These are phyloP conservation scores for Karstenula rhodostoma DNA, from an alignment of 2,329 filamentous ascomycete species.

Conservation along the genomic window DNA sequence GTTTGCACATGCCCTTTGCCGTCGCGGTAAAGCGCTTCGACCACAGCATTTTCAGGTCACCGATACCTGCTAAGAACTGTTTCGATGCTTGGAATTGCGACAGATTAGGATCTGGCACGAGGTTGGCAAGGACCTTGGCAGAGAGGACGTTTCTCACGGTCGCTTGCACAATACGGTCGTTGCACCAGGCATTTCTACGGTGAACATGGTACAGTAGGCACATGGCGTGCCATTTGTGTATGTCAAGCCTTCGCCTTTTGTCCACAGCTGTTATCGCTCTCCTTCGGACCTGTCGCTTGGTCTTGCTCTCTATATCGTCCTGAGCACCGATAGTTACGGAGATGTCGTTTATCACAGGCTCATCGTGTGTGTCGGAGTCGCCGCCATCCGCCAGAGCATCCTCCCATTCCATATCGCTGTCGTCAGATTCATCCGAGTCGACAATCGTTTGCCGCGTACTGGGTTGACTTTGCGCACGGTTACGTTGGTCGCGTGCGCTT, in stretches of 20 bases:
- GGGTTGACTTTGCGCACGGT: slow-evolving; percentile 24
- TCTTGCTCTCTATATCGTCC: slow-evolving; percentile 39
- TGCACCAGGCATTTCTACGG: slow-evolving; percentile 88
- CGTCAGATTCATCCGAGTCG: slow-evolving; percentile 62
- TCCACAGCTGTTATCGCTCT: slow-evolving; percentile 65
- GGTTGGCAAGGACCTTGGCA: slow-evolving; percentile 69
- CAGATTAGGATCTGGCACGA: slow-evolving; percentile 73
- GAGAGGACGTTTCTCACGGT: slow-evolving; percentile 63
- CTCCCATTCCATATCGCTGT: slow-evolving; percentile 70
- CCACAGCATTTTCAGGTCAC: slow-evolving; percentile 73
- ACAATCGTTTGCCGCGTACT: slow-evolving; percentile 51
- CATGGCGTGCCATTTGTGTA: slow-evolving; percentile 88
- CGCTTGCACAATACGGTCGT: slow-evolving; percentile 73
- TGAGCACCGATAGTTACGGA: slow-evolving; percentile 51
- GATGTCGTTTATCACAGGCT: slow-evolving; percentile 49
- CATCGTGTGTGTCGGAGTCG: slow-evolving; percentile 34
- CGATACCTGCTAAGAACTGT: slow-evolving; percentile 80
- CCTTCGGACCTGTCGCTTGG: slow-evolving; percentile 49
- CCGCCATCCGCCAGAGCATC: slow-evolving; percentile 52
- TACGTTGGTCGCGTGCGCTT: slow-evolving; percentile 6
- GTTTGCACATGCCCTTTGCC: slow-evolving; percentile 55
- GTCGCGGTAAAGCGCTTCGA: slow-evolving; percentile 74
- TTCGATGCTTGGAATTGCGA: slow-evolving; percentile 79
- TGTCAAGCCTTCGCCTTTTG: slow-evolving; percentile 69
- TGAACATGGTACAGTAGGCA: slow-evolving; percentile 82